Conservation (phyloP, 768 basidiomycete genomes). For the Lactarius quietus region DNA sequence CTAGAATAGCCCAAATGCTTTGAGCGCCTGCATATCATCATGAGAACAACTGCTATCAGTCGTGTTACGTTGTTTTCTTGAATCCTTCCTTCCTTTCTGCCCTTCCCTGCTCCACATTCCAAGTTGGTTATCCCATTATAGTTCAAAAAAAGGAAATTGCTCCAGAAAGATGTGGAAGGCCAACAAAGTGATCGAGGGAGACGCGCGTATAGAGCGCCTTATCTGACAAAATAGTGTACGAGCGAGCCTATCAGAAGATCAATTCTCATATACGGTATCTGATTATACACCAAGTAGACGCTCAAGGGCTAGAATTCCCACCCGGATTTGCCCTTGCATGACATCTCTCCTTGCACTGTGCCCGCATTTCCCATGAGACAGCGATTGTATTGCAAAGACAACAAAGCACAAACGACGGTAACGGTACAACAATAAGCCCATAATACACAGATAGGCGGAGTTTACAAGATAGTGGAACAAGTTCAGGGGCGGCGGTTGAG, state of each 20-base stretch:
- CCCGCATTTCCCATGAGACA: not conserved
- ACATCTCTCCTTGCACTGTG: not conserved
- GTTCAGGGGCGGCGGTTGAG: constrained; percentile 11
- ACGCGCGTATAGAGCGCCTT: not conserved
- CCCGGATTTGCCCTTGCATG: not conserved
- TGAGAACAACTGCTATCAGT: not conserved
- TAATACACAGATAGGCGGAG: not conserved
- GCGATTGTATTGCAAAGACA: constrained; percentile 12
- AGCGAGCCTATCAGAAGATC: not conserved
- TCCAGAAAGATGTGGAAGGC: no score
- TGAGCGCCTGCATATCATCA: not conserved
- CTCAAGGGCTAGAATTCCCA: not conserved
- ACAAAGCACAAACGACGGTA: constrained; percentile 4
- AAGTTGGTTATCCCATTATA: not conserved
- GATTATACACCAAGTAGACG: not conserved
- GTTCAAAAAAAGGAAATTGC: not conserved
- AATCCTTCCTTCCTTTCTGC: not conserved
- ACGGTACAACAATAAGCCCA: constrained; percentile 3
- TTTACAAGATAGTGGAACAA: not conserved
- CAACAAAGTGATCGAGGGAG: not conserved
- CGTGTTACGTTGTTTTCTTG: not conserved
- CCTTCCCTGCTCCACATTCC: not conserved
- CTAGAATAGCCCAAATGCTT: not conserved
- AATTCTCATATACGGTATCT: not conserved
- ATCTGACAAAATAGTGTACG: not conserved